Evolutionary conservation across 2,329 filamentous ascomycete genomes (phyloP).

Genomic region (Alternaria solani): DNA sequence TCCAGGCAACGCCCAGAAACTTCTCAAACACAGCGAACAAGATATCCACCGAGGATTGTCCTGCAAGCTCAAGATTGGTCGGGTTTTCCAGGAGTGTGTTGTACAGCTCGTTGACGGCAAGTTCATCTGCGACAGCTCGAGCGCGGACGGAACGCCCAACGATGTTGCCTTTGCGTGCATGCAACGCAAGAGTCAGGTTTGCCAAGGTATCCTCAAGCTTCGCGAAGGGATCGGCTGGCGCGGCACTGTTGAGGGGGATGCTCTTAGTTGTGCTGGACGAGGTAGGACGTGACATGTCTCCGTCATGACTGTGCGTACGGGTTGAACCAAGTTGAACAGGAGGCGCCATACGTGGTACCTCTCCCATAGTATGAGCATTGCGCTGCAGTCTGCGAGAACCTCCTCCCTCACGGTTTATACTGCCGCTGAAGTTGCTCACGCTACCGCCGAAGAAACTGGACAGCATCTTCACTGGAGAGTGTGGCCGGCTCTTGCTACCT

Average conservation of each 20-base stretch:
- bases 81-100: constrained; percentile 87
- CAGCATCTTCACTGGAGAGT: constrained; percentile 90
- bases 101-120: constrained; percentile 87
- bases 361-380: constrained; percentile 43
- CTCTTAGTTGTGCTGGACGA: constrained; percentile 48
- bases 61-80: constrained; percentile 75
- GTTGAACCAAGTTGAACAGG: constrained; percentile 46
- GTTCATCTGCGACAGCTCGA: constrained; percentile 74
- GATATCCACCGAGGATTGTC: constrained; percentile 80
- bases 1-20: constrained; percentile 88
- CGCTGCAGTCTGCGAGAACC: constrained; percentile 47
- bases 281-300: constrained; percentile 42
- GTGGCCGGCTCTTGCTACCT: constrained; percentile 70
- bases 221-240: constrained; percentile 58
- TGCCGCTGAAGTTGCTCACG: constrained; percentile 50
- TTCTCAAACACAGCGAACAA: constrained; percentile 94
- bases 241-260: constrained; percentile 36
- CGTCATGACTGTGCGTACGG: constrained; percentile 49
- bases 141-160: constrained; percentile 78
- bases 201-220: constrained; percentile 85
- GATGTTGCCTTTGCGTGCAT: constrained; percentile 86
- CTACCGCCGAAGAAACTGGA: constrained; percentile 79
- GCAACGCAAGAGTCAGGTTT: constrained; percentile 81
- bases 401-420: constrained; percentile 16
- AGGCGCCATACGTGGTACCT: constrained; percentile 48